phyloP scores from a whole-genome alignment of 352 stramenopile species.

The Stramenopiles sp. region DNA sequence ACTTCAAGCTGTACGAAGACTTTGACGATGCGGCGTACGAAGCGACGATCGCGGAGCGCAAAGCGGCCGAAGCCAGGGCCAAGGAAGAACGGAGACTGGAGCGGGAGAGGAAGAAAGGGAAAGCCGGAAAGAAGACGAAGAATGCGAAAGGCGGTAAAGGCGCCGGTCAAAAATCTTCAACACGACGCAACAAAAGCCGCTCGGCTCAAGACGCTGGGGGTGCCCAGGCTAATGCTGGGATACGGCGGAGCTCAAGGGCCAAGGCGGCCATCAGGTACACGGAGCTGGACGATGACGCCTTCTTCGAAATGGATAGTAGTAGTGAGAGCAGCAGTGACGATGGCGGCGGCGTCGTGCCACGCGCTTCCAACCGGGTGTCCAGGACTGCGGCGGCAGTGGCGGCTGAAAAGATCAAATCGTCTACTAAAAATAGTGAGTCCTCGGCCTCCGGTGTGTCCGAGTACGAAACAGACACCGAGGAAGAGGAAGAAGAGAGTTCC shows the following conservation, averaged over 20 bases:
- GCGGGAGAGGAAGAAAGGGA: not conserved
- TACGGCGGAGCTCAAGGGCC: not conserved
- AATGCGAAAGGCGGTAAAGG: too few relatives aligned
- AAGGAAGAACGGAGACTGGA: not conserved
- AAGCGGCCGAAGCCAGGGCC: not conserved
- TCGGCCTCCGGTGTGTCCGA: too few relatives aligned
- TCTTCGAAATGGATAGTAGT: not conserved
- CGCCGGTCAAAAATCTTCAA: not conserved
- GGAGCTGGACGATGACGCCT: not conserved
- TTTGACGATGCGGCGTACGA: not conserved
- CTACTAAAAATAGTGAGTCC: not conserved
- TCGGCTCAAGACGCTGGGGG: not conserved
- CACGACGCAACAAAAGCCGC: not conserved
- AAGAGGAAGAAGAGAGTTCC: not conserved
- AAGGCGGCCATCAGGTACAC: not conserved
- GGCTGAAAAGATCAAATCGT: not conserved
- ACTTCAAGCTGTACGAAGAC: not conserved
- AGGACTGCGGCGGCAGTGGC: not conserved
- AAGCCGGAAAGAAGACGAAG: not conserved
- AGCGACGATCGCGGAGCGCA: not conserved
- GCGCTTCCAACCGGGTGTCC: not conserved
- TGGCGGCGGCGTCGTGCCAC: not conserved
- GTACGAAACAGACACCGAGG: too few relatives aligned
- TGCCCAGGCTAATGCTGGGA: not conserved
- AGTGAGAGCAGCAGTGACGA: not conserved